phyloP scores from a whole-genome alignment of 176 grass and related monocot genomes.

The Sorghum bicolor region Sorghum_bicolor_NCBIv3 NC_012879.2:59691001-59691500 shows the following conservation, averaged over 20 bases:
- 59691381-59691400: background rate
- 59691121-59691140: background rate
- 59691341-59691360: slow-evolving; percentile 74
- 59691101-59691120: background rate
- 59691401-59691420: slow-evolving; percentile 26
- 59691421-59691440: background rate
- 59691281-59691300: slow-evolving; percentile 65
- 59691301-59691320: slow-evolving; percentile 77
- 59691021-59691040: background rate
- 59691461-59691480: too few relatives aligned
- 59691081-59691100: background rate
- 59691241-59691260: slow-evolving; percentile 84
- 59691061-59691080: background rate
- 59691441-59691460: background rate
- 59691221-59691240: slow-evolving; percentile 72
- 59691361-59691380: slow-evolving; percentile 39
- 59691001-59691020: background rate
- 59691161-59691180: slow-evolving; percentile 29
- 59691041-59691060: background rate
- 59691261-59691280: slow-evolving; percentile 45
- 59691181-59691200: slow-evolving; percentile 2
- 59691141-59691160: background rate
- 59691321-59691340: slow-evolving; percentile 54
- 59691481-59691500: too few relatives aligned
- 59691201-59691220: background rate